Evolutionary conservation across 208 protist genomes (phyloP).

Genomic region (Naegleria fowleri): DNA sequence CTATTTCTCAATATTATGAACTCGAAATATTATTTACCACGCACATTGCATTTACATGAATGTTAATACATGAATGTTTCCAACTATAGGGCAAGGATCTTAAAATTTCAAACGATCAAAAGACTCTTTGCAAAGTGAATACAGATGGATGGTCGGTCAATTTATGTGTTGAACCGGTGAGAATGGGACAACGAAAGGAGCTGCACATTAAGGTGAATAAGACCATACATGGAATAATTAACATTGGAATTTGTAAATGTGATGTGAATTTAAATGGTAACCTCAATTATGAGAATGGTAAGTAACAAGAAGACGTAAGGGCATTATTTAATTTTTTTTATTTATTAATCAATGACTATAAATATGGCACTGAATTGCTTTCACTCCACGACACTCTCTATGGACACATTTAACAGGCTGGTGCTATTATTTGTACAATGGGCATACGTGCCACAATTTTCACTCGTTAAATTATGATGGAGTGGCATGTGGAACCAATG

Average conservation of each 20-base stretch:
- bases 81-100: background rate
- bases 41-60: no score
- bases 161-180: background rate
- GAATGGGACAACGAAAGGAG: background rate
- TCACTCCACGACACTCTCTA: no score
- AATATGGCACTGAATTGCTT: no score
- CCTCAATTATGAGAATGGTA: background rate
- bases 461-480: background rate
- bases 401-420: no score
- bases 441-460: background rate
- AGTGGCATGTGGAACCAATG: background rate
- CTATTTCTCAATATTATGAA: no score
- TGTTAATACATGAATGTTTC: no score
- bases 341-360: no score
- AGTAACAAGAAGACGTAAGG: no score
- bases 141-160: background rate
- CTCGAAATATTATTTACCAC: no score
- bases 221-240: background rate
- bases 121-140: background rate
- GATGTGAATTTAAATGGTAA: background rate
- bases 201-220: background rate
- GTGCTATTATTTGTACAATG: background rate
- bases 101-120: background rate
- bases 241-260: background rate
- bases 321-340: no score